Base-by-base conservation (phyloP, 108 stramenopile species). In the Fragilariopsis cylindrus region DNA sequence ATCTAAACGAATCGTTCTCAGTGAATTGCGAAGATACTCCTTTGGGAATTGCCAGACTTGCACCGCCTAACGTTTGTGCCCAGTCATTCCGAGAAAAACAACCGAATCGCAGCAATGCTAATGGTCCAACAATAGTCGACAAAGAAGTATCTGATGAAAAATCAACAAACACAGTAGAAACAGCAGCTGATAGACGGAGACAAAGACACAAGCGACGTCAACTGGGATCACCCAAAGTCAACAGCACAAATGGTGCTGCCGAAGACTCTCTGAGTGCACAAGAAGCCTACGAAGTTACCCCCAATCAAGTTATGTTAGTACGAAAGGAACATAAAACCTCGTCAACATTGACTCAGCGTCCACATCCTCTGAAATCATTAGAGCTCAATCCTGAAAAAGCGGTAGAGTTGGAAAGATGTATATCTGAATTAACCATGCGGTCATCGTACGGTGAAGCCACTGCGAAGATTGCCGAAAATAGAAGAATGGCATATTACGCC, bases 401-500 rank as follows among this genome's bases (percentile, higher is more conserved):
- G 1, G 60, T 72, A 5, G 84, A 83, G 18, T 60, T 93, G 39
- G 83, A 82, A 62, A 76, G 89, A 21, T 77, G 85, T 44, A 85
- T 94, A 19, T 86, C 84, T 2, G 93, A 94, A 74, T 81, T 94
- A 3, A 94, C 93, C 42, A 92, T 94, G 93, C 86, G 86, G 40
- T 90, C 88, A 8, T 76, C 69, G 9, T 82, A 86, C 57, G 81
- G 69, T 13, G 85, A 80, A 16, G 82, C 69, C 18, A 53, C 79
- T 55, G 73, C 72, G 53, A 45, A 72, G n/a, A 46, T 57, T 64
- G 70, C 79, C 0, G 88, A 87, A 47, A 76, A 83, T 18, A 80
- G 93, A 52, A 82, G 93, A 19, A 94, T 94, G 93, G 91, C 91
- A 13, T 95, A 92, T 65, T 95, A 95, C 62, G 93, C 93, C 8